Conservation (phyloP, 2,329 filamentous ascomycete genomes). For the Pseudocercospora musae region DNA sequence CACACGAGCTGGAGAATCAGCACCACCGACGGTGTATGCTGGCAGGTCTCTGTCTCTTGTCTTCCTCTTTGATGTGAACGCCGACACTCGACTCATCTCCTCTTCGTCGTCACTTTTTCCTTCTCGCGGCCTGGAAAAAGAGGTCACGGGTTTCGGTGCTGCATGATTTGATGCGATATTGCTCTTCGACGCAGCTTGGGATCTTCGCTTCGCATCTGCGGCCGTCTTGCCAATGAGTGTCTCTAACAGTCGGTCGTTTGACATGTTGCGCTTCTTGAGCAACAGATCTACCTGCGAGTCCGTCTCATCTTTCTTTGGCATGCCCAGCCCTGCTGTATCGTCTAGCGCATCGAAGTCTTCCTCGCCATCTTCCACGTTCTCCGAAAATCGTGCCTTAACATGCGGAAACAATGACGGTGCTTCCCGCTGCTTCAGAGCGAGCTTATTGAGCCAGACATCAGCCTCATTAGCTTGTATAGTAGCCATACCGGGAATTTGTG, state of each 20-base stretch:
- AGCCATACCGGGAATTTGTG: not conserved
- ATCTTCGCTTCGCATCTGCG: constrained; percentile 30
- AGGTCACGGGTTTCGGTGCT: not conserved
- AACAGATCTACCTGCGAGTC: constrained; percentile 32
- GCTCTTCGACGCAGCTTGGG: constrained; percentile 16
- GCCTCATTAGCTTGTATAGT: constrained; percentile 22
- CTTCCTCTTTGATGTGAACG: constrained; percentile 22
- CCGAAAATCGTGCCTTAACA: constrained; percentile 15
- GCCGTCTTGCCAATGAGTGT: constrained; percentile 44
- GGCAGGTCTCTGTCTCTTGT: constrained; percentile 12
- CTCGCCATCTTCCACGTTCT: constrained; percentile 47
- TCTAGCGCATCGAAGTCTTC: constrained; percentile 46
- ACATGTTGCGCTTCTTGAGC: constrained; percentile 36
- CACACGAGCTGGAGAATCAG: constrained; percentile 3
- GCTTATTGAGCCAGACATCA: constrained; percentile 54
- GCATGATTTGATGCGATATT: constrained; percentile 13
- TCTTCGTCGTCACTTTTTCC: constrained; percentile 38
- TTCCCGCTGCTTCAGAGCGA: constrained; percentile 53
- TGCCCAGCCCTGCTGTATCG: constrained; percentile 18
- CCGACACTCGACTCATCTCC: constrained; percentile 26
- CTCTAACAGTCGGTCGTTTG: constrained; percentile 42
- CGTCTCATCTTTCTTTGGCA: constrained; percentile 4
- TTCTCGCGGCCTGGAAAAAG: not conserved
- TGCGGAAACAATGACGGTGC: constrained; percentile 54
- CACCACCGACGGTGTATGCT: constrained; percentile 11